These are phyloP conservation scores for Jamesozyma lodderae DNA, from an alignment of 805 yeast genomes.

Conservation along the genomic window DNA sequence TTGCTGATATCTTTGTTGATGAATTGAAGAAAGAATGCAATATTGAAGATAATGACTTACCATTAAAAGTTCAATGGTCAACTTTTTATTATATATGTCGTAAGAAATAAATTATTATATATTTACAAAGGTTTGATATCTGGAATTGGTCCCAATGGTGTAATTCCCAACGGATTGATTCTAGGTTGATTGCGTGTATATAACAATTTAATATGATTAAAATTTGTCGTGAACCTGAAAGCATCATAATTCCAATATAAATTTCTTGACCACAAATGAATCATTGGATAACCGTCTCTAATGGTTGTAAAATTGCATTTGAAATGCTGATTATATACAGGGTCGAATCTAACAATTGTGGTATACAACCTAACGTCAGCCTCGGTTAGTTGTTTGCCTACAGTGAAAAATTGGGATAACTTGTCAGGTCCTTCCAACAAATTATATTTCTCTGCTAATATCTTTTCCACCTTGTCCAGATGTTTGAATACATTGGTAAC, in stretches of 20 bases:
- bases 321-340: conserved; percentile 89
- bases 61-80: conserved; percentile 43
- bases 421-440: conserved; percentile 10
- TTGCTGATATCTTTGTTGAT: conserved; percentile 40
- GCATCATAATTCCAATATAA: conserved; percentile 72
- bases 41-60: conserved; percentile 36
- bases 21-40: conserved; percentile 37
- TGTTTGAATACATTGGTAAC: conserved; percentile 54
- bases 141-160: conserved; percentile 69
- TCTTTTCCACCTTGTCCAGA: conserved; percentile 59
- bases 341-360: conserved; percentile 82
- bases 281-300: conserved; percentile 62
- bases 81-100: conserved; percentile 41
- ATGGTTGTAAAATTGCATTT: conserved; percentile 79
- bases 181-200: conserved; percentile 75
- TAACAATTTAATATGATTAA: conserved; percentile 82
- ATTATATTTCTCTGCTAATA: conserved; percentile 41
- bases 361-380: conserved; percentile 81
- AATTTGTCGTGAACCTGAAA: conserved; percentile 71
- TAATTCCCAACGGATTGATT: conserved; percentile 73
- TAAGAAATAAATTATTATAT: neutral
- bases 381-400: conserved; percentile 67
- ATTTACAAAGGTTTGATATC: conserved; percentile 9
- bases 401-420: conserved; percentile 34
- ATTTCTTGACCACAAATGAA: conserved; percentile 70